These are phyloP conservation scores for Trypanosoma boissoni DNA, from an alignment of 208 protist species.

Conservation along the genomic window DNA sequence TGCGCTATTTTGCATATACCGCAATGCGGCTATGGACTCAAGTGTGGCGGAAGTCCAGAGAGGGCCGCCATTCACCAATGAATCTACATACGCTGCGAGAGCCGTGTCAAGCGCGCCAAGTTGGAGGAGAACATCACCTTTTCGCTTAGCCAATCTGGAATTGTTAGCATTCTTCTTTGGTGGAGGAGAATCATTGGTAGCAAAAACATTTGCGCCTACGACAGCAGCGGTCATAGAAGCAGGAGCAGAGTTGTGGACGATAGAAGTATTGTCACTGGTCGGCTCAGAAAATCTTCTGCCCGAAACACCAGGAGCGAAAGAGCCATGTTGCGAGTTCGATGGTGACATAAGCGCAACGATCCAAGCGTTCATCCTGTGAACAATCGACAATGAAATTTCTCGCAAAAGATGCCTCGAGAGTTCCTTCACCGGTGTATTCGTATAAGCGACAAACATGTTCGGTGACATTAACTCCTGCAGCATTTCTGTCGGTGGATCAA, in stretches of 20 bases:
- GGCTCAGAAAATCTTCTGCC: no score
- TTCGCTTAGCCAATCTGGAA: constrained; percentile 52
- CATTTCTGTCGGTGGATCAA: constrained; percentile 34
- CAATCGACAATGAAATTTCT: constrained; percentile 29
- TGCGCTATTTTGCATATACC: constrained; percentile 52
- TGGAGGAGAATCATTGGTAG: constrained; percentile 11
- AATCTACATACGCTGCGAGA: constrained; percentile 52
- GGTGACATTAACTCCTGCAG: constrained; percentile 22
- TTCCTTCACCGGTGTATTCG: constrained; percentile 28
- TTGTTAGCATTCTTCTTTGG: constrained; percentile 24
- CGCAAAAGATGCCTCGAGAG: constrained; percentile 29
- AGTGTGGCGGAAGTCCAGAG: constrained; percentile 77
- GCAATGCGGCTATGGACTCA: constrained; percentile 76
- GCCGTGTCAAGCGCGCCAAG: constrained; percentile 62
- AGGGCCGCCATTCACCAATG: constrained; percentile 46
- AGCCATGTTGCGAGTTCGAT: no score
- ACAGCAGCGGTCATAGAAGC: background rate
- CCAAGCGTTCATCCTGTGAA: constrained; percentile 17
- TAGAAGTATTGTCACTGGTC: no score
- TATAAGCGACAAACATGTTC: constrained; percentile 26
- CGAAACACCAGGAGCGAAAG: no score
- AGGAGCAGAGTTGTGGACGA: no score
- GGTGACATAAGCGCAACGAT: constrained; percentile 13
- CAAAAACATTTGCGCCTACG: background rate
- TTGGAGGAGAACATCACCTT: constrained; percentile 61